phyloP scores from a whole-genome alignment of 495 filamentous ascomycete genomes.

The Podospora tetraspora region DNA sequence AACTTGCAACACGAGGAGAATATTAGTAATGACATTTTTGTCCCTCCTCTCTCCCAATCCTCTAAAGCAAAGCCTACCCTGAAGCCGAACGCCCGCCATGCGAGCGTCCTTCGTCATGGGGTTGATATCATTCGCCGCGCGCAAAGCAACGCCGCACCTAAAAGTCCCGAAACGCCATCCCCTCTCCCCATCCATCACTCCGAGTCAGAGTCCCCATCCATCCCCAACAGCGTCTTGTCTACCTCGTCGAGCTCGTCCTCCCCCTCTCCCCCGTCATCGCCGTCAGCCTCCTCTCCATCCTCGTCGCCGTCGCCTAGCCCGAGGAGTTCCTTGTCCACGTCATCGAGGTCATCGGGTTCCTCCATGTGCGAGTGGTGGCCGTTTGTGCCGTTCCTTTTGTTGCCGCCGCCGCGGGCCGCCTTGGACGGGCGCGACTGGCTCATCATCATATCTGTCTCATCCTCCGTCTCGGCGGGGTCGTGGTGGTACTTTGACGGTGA shows the following conservation, averaged over 20 bases:
- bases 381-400: conserved; percentile 16
- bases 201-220: conserved; percentile 42
- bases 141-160: neutral
- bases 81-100: neutral
- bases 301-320: conserved; percentile 40
- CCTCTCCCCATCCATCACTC: conserved; percentile 23
- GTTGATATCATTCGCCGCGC: neutral
- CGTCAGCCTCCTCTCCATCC: conserved; percentile 26
- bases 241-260: conserved; percentile 50
- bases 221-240: conserved; percentile 46
- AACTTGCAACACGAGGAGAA: neutral
- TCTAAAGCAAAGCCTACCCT: neutral
- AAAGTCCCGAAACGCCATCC: neutral
- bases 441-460: conserved; percentile 25
- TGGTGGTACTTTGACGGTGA: conserved; percentile 24
- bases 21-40: neutral
- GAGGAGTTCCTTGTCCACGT: conserved; percentile 47
- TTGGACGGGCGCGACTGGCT: neutral
- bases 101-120: neutral
- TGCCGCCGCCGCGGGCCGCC: conserved; percentile 4
- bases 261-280: conserved; percentile 44
- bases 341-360: conserved; percentile 47
- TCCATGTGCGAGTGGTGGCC: conserved; percentile 32
- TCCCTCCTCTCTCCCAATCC: neutral
- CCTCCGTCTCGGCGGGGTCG: conserved; percentile 33